A percentile compares a stretch with the other conserved stretches of the same genome.
Conservation (phyloP, 129 eudicot genomes). For the Rutidosis leptorrhynchoides region DNA sequence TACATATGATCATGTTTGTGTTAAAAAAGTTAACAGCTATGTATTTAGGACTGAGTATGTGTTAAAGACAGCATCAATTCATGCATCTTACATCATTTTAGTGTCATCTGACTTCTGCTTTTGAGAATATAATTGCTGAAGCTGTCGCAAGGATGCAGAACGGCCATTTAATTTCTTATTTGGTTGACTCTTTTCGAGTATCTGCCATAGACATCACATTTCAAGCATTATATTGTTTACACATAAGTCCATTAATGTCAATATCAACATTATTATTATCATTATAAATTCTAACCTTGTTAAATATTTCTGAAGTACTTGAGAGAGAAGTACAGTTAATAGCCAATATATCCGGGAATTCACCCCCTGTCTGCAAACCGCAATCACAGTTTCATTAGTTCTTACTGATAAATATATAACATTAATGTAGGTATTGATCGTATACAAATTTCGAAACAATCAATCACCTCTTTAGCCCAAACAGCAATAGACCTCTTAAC, state of each 20-base stretch:
- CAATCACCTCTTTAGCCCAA: conserved; percentile 81
- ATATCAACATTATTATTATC: background rate
- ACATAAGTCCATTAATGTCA: background rate
- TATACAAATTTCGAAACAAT: background rate
- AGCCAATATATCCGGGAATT: conserved; percentile 35
- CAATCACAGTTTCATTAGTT: conserved; percentile 20
- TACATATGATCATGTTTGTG: background rate
- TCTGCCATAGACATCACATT: conserved; percentile 38
- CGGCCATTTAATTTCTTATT: conserved; percentile 47
- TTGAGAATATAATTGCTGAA: conserved; percentile 68
- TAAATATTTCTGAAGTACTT: conserved; percentile 51
- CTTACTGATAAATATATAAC: background rate
- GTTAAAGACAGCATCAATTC: background rate
- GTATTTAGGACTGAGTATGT: background rate
- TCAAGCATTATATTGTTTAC: conserved; percentile 18
- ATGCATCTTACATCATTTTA: conserved; percentile 70
- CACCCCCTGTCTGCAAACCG: conserved; percentile 48
- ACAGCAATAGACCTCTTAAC: conserved; percentile 47
- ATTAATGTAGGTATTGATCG: background rate
- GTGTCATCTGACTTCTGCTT: conserved; percentile 39
- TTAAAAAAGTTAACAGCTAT: background rate
- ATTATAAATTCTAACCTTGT: conserved; percentile 35
- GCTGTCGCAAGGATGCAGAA: conserved; percentile 55
- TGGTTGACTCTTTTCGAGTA: conserved; percentile 51
- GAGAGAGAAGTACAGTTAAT: conserved; percentile 25